Evolutionary conservation across 148 eudicot species (phyloP), one percentile per base, ranked within the genome.

Genomic region (Vaccinium myrtillus): DNA sequence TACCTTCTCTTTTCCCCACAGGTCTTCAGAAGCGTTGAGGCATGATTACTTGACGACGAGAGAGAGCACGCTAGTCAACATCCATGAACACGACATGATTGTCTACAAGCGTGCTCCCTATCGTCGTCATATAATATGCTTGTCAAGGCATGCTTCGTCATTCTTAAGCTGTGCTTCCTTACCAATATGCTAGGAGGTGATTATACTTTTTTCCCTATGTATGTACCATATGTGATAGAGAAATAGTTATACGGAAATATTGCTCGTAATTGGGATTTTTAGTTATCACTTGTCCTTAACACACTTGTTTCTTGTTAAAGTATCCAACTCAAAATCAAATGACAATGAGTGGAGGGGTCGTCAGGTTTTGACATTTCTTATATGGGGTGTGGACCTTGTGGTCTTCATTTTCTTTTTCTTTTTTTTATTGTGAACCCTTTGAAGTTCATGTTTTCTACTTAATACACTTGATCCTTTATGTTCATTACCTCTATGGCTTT

Each of bases 41-140:
- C 61, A 27, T 27, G 82, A 88, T 90, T 86, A 75, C 79, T 76
- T 90, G 91, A 90, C 91, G 74, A 90, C 79, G 91, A 90, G 90
- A 90, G 90, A 90, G 91, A 90, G 90, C 91, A 90, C 91, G 88
- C 86, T 54, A 56, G 86, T 82, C 48, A 32, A 32, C 77, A 61
- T 53, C 79, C 86, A 84, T 79, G 69, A 58, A 49, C 15, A 53
- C 30, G 16, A 53, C 79, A 39, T 87, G 85, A 74, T 21, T 85
- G 75, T 82, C 30, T 76, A 84, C 81, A 9, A 82, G 87, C 91
- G 90, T 90, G 91, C 91, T 86, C 86, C 71, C 83, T 86, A 83
- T 88, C 87, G 51, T 84, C 56, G 87, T 90, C 91, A 86, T 78
- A 78, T 77, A 69, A 90, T 87, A 85, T 90, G 14, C 78, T 84